Evolutionary conservation across 2,329 filamentous ascomycete genomes (phyloP), one percentile per base, ranked within the genome.

Genomic region (Stagonosporopsis cucurbitacearum): DNA sequence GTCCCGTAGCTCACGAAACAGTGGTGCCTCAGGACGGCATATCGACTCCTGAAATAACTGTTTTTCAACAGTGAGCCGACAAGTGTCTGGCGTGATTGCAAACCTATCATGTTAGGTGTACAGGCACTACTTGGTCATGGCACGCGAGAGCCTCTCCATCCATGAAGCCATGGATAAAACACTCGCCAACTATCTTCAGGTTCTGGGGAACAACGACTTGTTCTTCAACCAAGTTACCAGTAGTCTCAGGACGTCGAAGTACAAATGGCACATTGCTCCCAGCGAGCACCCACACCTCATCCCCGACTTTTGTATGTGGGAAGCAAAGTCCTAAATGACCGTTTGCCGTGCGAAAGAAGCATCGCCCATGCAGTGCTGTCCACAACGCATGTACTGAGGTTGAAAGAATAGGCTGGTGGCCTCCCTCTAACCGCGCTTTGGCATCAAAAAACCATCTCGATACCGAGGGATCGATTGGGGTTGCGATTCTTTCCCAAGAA

Each of bases 211-310:
- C 15, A 6, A 12, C 17, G 6, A 4, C 17, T 4, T 20, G 15
- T 3, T 19, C 12, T 13, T 35, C 36, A 35, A 8, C 9, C 12
- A 19, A 6, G 4, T 6, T 30, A 23, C 6, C 17, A 13, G 28
- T 6, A 1, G 25, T 6, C 7, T 25, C 23, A 5, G 19, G 9
- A 7, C 5, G 28, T 6, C 43, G 50, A 13, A 53, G 50, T 22
- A 53, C 50, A 12, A 53, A 53, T 1, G 43, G 50, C 22, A 53
- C 36, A 9, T 41, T 47, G 0, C 42, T 43, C 25, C 43, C 50
- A 6, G 50, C 50, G 28, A 53, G 28, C 22, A 53, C 43, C 50
- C 50, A 53, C 4, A 53, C 37, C 28, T 52, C 42, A n/a, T 52
- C 50, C 8, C 36, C 50, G 1, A 22, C 26, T 19, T 13, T 17